Evolutionary conservation across 164 flowering plant species (phyloP).

Genomic region (Annona squamosa): DNA sequence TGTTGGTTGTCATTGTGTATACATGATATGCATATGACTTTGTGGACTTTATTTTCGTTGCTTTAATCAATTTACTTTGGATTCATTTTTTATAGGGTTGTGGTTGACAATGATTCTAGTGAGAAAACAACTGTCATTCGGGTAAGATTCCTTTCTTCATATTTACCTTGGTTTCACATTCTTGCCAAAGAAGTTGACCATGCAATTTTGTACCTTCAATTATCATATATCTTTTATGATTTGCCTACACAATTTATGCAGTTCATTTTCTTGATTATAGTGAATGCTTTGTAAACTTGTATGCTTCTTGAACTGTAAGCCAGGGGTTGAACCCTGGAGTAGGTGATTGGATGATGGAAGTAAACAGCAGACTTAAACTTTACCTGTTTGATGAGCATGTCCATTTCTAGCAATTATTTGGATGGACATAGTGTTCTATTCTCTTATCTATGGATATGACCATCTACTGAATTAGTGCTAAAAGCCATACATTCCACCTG

Average conservation of each 20-base stretch:
- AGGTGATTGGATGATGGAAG: not conserved
- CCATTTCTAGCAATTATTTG: not conserved
- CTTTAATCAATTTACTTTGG: not conserved
- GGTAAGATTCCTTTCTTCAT: conserved; percentile 17
- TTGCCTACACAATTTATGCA: not conserved
- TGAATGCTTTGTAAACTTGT: not conserved
- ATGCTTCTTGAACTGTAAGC: not conserved
- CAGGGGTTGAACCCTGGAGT: not conserved
- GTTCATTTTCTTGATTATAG: not conserved
- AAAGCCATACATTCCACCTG: not conserved
- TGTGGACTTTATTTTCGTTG: not conserved
- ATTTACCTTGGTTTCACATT: not conserved
- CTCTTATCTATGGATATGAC: not conserved
- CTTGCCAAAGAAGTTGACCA: not conserved
- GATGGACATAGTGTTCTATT: not conserved
- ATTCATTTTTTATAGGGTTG: conserved; percentile 32
- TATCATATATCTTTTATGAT: not conserved
- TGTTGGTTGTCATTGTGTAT: no score
- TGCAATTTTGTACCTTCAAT: not conserved
- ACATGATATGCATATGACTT: no score
- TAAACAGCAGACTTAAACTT: not conserved
- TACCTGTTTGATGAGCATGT: not conserved
- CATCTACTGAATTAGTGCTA: not conserved
- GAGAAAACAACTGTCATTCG: conserved; percentile 37
- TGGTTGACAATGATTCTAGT: conserved; percentile 44